Base-by-base conservation (phyloP, 2,329 filamentous ascomycete genomes). In the Bipolaris oryzae region DNA sequence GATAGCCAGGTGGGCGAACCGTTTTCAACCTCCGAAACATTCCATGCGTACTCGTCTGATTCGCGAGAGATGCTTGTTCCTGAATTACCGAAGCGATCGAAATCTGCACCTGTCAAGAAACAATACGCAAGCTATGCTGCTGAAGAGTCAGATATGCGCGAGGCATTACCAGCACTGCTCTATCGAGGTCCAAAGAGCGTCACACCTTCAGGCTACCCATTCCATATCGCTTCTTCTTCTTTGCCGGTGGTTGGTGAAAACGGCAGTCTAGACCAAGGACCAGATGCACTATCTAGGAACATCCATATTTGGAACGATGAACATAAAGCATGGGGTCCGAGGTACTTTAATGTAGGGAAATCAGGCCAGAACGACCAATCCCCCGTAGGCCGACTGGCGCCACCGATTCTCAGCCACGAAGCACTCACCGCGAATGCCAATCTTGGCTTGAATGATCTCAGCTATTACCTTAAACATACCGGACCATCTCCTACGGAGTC, bases 331-430 rank as follows among this genome's bases (percentile, higher is more conserved):
- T 58, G 61, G 23, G 44, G 28, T 10, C 47, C 45, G 34, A 44
- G 34, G 47, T 43, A 45, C 41, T 25, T 33, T 15, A 53, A 38
- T 11, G 47, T 63, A 20, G 58, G 53, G 55, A 62, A 66, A 21
- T 51, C 66, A 42, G 61, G 58, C 5, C 56, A 49, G 49, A 58
- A 58, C 21, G 68, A 61, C 9, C 66, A 64, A n/a, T 53, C 66
- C 3, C 59, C 57, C 16, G 39, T 66, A 18, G 68, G 69, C 43
- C 58, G 66, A 35, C 61, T 73, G 57, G 72, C 72, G 23, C 72
- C 72, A 45, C 70, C 68, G 7, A 74, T 75, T n/a, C 66, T 71
- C 20, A 63, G 67, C 25, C 71, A 75, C 25, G 65, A 66, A 25
- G 66, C 71, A n/a, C 62, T 74, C 31, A 70, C 68, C 1, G 66